A percentile compares a stretch with the other conserved stretches of the same genome.
phyloP scores from a whole-genome alignment of 176 grass and related monocot species.

The Sorghum bicolor region DNA sequence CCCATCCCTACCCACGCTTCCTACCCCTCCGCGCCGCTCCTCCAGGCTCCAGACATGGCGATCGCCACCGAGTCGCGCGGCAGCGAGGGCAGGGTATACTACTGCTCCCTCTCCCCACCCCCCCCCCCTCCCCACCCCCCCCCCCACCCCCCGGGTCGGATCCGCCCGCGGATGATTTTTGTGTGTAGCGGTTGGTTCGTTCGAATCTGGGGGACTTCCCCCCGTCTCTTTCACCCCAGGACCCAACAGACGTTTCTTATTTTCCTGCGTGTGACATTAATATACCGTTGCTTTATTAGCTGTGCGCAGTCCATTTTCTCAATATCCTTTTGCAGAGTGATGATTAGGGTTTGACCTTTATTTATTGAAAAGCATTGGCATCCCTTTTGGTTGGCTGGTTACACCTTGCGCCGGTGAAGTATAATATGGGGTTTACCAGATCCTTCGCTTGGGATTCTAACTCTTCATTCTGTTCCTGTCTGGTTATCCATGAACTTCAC shows the following conservation, averaged over 20 bases:
- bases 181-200: neutral
- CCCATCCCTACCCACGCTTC: neutral
- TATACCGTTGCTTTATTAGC: neutral
- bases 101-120: neutral
- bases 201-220: neutral
- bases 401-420: neutral
- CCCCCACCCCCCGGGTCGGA: neutral
- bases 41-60: constrained; percentile 39
- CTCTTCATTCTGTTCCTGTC: neutral
- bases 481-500: neutral
- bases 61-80: constrained; percentile 56
- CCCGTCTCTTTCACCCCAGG: neutral
- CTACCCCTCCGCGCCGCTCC: constrained; percentile 4
- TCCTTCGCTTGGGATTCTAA: neutral
- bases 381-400: neutral
- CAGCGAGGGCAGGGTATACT: constrained; percentile 58
- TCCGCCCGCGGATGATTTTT: neutral
- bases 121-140: neutral
- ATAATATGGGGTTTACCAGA: neutral
- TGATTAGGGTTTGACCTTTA: constrained; percentile 3
- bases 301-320: neutral
- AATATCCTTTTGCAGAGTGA: neutral
- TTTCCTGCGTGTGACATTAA: neutral
- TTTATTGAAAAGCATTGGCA: neutral
- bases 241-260: neutral